Evolutionary conservation across 495 filamentous ascomycete species (phyloP).

Genomic region (Podospora conica): DNA sequence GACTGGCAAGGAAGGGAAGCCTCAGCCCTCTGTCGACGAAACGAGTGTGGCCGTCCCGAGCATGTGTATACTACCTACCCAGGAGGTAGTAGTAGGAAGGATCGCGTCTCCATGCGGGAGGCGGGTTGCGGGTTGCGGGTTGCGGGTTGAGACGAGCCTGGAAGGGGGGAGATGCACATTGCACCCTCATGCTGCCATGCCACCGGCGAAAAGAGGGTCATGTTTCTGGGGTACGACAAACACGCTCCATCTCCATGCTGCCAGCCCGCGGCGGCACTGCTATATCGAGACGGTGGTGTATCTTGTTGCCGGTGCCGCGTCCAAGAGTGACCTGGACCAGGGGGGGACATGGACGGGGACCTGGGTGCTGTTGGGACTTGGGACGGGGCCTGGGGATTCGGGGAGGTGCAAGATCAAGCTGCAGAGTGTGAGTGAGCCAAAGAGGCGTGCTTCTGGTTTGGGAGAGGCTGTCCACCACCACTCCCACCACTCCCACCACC

Average conservation of each 20-base stretch:
- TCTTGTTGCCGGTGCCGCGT: neutral
- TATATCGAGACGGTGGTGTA: constrained; percentile 37
- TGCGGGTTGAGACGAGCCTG: constrained; percentile 4
- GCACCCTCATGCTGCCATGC: neutral
- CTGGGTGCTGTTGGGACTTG: constrained; percentile 18
- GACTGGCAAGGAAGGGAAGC: neutral
- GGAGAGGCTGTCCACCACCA: constrained; percentile 16
- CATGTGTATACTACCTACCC: neutral
- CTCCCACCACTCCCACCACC: neutral
- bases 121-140: neutral
- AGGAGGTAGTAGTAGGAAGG: neutral
- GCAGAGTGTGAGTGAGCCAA: constrained; percentile 2
- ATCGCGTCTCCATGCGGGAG: neutral
- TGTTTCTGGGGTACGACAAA: constrained; percentile 15
- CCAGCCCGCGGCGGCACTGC: constrained; percentile 36
- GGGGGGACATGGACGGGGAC: neutral
- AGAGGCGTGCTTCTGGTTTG: constrained; percentile 22
- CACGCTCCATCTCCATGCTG: neutral
- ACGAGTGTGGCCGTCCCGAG: neutral
- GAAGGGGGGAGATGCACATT: constrained; percentile 6
- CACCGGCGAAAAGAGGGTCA: neutral
- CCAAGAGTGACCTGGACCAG: neutral
- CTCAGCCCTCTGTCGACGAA: constrained; percentile 12
- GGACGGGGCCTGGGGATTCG: constrained; percentile 14
- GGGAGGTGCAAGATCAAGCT: constrained; percentile 11